Evolutionary conservation across 495 filamentous ascomycete genomes (phyloP), one percentile per base, ranked within the genome.

Genomic region (Hypoxylon trugodes): DNA sequence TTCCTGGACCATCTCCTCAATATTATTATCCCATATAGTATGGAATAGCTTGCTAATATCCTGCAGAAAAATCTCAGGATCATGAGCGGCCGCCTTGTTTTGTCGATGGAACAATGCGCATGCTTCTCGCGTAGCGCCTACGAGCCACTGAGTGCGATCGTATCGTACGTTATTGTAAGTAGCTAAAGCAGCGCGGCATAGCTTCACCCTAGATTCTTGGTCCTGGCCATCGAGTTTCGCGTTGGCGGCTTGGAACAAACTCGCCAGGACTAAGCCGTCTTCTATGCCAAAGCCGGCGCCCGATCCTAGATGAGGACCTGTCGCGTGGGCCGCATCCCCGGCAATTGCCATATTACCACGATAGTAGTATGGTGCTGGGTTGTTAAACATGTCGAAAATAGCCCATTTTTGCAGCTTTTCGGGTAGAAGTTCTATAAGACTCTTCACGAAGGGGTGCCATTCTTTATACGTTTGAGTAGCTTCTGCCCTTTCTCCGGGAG

Each of bases 261-360:
- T 74, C 1, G 79, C 73, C 6, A 84, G 66, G 10, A 76, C 76
- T 26, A 82, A 41, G 1, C 74, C 80, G 64, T 86, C 84, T 62
- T 87, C 84, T 26, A 86, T 73, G 0, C 82, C 83, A 55, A 84
- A 73, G 0, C 82, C 82, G 0, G 80, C 85, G 0, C 85, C 85
- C 1, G 84, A 79, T 0, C 85, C 85, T 1, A 86, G 76, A 63
- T 82, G 76, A 48, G 78, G 84, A 0, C 74, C 73, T 4, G 69
- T 58, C 6, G 78, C 73, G 13, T 75, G 73, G 1, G 76, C 75
- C 6, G 76, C 78, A 37, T 85, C 82, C 0, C 83, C 82, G 0
- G 82, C 80, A 18, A 86, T 38, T 33, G 77, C 79, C 1, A 84
- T 64, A 10, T 71, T 59, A 0, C 78, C 81, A 1, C 42, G 42